phyloP scores from a whole-genome alignment of 1,284 basidiomycete genomes.

The Leccinum fallax region DNA sequence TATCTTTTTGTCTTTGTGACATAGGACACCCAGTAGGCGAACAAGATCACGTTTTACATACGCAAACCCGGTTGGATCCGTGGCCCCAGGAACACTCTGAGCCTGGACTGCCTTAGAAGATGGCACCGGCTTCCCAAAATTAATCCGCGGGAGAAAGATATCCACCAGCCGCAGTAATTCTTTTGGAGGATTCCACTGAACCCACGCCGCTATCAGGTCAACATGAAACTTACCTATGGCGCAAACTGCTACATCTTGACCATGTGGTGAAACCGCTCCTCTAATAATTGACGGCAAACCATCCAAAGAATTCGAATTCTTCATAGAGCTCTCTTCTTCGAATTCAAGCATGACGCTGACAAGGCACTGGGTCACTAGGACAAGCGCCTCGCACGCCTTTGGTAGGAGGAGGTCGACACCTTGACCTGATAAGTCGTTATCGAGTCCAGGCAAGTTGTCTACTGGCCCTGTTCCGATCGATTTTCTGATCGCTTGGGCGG shows the following conservation, averaged over 20 bases:
- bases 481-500: constrained; percentile 51
- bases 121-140: constrained; percentile 61
- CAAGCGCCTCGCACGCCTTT: constrained; percentile 77
- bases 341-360: constrained; percentile 58
- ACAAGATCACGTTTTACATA: constrained; percentile 86
- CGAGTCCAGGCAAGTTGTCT: neutral
- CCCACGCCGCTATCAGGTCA: constrained; percentile 3
- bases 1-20: constrained; percentile 58
- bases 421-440: constrained; percentile 7
- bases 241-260: constrained; percentile 54
- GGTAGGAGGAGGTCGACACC: constrained; percentile 66
- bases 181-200: constrained; percentile 33
- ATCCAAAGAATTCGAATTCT: constrained; percentile 18
- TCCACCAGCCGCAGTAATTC: constrained; percentile 73
- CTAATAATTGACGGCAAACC: constrained; percentile 46
- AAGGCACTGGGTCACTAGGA: constrained; percentile 78
- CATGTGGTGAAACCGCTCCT: constrained; percentile 40
- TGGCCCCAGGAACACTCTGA: constrained; percentile 10
- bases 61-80: constrained; percentile 63
- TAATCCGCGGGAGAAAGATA: constrained; percentile 76
- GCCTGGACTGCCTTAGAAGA: constrained; percentile 24
- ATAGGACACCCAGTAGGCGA: constrained; percentile 75
- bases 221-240: constrained; percentile 55
- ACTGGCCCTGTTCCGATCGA: constrained; percentile 41
- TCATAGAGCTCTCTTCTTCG: constrained; percentile 19